Evolutionary conservation across 441 rosid species (phyloP), one percentile per base, ranked within the genome.

Genomic region (Viola pubescens): DNA sequence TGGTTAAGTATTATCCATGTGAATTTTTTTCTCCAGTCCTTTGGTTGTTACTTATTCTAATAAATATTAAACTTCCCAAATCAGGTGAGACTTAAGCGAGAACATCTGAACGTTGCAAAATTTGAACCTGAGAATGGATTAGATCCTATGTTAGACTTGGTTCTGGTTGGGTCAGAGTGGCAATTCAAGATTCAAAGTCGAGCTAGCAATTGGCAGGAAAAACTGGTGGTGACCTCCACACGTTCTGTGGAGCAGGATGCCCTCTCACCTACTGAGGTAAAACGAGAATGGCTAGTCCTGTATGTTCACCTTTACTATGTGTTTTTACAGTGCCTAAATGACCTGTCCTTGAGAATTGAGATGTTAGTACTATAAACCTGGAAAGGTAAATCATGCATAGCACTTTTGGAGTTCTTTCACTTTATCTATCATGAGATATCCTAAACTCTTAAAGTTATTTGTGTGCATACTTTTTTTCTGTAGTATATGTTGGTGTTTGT

Each of bases 101-200:
- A 94, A 75, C 96, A 94, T 77, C 83, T 88, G 55, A 94, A 90
- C 61, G 58, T 87, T 53, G 97, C 96, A 38, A 94, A 88, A 81
- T 86, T 94, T 72, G 99, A 94, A 80, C 97, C 96, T 10, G 96
- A 94, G 70, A 66, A 82, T 66, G 96, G 97, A 60, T 73, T 85
- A 52, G 97, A 94, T 75, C 99, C 99, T 50, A 79, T 82, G 79
- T 72, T 90, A 58, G 97, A 94, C 85, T 79, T 94, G 69, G 97
- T 88, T 66, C 78, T 94, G 88, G 99, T 90, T 62, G 97, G 97
- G 58, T 94, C 95, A 52, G 97, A 94, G 76, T 90, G 97, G 97
- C 95, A 85, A 74, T 90, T 90, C 71, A 77, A 97, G 80, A 88
- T 94, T 76, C 96, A 88, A 79, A 86, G 96, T 70, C 89, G 96